These are phyloP conservation scores for Russula emetica DNA, from an alignment of 768 basidiomycete species.

Conservation along the genomic window DNA sequence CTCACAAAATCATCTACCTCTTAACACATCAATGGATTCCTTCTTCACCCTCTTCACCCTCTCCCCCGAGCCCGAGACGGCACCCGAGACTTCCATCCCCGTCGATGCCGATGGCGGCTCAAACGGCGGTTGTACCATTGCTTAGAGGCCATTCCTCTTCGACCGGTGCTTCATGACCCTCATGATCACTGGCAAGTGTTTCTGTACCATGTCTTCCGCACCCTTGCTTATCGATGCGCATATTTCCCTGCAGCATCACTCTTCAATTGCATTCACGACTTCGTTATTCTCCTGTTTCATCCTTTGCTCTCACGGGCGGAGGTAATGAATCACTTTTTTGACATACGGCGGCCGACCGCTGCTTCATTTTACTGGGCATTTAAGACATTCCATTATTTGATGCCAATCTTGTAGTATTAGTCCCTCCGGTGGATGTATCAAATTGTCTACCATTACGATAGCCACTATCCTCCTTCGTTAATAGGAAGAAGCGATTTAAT, in stretches of 20 bases:
- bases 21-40: constrained; percentile 12
- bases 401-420: constrained; percentile 6
- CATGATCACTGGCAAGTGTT: background rate
- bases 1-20: background rate
- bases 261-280: background rate
- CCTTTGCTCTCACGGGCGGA: background rate
- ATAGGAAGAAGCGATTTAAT: constrained; percentile 1
- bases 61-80: constrained; percentile 1
- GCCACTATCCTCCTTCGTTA: background rate
- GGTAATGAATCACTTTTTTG: background rate
- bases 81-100: background rate
- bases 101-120: background rate
- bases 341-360: background rate
- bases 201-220: background rate
- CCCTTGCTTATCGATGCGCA: background rate
- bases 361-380: background rate
- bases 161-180: background rate
- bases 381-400: background rate
- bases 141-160: background rate
- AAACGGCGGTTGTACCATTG: background rate
- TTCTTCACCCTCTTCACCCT: background rate
- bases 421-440: constrained; percentile 4
- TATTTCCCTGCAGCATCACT: background rate
- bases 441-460: background rate
- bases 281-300: background rate